Base-by-base conservation (phyloP, 805 yeast species). In the Scheffersomyces coipomensis region DNA sequence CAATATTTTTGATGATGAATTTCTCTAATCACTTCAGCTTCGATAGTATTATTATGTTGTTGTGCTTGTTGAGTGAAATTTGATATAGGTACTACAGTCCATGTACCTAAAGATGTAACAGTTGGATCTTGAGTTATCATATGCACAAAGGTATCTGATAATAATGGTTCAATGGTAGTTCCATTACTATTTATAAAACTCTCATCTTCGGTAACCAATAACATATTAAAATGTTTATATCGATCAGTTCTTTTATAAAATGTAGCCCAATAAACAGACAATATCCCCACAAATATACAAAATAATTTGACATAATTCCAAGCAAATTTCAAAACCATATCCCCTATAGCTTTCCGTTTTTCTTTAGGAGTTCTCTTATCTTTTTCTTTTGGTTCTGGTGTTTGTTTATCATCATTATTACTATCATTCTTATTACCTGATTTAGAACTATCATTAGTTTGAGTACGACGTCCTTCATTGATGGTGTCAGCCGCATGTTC, bases 241-340 rank as follows among this genome's bases (percentile, higher is more conserved):
- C 71, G 48, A 18, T 34, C 33, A 19, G 51, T 45, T 13, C 71
- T 51, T n/a, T 43, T 45, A 44, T 54, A 63, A 30, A 56, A 37
- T 6, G 66, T 47, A 5, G 66, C 71, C 71, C 71, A 66, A 42
- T 65, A 66, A 8, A 65, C 44, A n/a, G 66, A 53, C 29, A 66
- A 52, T 5, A 62, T 39, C 7, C 57, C 65, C n/a, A 60, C 37
- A 40, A 56, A 58, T 29, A 52, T 31, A 35, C 39, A 32, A 41
- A 56, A 49, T 21, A 61, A 40, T 32, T 42, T 34, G 34, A 57
- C 33, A 37, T 52, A 55, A 13, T n/a, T 27, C 4, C n/a, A 27
- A 13, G 15, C 5, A 27, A 27, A 27, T 15, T 13, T 17, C 15
- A 27, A 27, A 18, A 7, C 30, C n/a, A 27, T n/a, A 5, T 27